A percentile compares a stretch with the other conserved stretches of the same genome.
Evolutionary conservation across 192 early-diverging fungal species (phyloP).

Genomic region (Backusella westeae): DNA sequence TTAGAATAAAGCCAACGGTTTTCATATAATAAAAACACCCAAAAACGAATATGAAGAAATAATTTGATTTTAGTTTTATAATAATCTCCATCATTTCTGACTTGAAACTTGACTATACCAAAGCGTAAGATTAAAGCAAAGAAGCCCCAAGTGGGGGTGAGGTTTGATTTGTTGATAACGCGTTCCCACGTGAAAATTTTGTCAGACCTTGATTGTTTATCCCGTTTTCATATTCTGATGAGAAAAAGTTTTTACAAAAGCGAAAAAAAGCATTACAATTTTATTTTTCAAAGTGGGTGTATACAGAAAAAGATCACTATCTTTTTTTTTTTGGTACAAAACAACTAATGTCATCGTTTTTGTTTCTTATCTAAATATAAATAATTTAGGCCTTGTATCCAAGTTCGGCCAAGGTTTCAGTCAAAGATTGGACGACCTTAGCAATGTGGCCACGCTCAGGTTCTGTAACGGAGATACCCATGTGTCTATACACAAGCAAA

Average conservation of each 20-base stretch:
- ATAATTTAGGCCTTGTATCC: conserved; percentile 22
- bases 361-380: not conserved
- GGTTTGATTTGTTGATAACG: not conserved
- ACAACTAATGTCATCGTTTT: not conserved
- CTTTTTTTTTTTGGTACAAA: conserved; percentile 1
- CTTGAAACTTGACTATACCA: not conserved
- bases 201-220: not conserved
- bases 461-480: conserved; percentile 78
- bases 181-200: not conserved
- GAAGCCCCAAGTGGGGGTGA: not conserved
- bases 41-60: not conserved
- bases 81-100: not conserved
- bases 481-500: conserved; percentile 50
- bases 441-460: conserved; percentile 55
- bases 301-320: not conserved
- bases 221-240: not conserved
- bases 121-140: not conserved
- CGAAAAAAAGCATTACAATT: not conserved
- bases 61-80: not conserved
- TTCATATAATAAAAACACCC: not conserved
- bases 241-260: not conserved
- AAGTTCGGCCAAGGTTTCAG: conserved; percentile 52
- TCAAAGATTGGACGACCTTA: conserved; percentile 61
- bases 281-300: not conserved
- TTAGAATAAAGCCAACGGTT: not conserved